Percentiles rank a stretch among this genome's conserved stretches.
phyloP scores from a whole-genome alignment of 495 filamentous ascomycete species.

The Extremus antarcticus region DNA sequence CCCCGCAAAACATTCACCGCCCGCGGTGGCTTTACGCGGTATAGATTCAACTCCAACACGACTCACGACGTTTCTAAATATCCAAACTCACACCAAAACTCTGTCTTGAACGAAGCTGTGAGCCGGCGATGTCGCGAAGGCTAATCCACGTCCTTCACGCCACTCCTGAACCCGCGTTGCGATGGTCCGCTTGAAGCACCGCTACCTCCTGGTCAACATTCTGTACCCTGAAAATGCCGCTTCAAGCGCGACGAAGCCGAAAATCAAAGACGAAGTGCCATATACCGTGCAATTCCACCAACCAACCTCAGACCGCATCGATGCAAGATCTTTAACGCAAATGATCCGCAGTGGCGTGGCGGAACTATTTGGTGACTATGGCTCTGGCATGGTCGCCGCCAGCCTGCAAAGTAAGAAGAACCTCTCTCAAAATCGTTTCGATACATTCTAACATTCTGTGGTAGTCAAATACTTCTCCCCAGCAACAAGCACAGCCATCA shows the following conservation, averaged over 20 bases:
- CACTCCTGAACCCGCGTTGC: not conserved
- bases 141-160: too few relatives aligned
- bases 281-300: conserved; percentile 59
- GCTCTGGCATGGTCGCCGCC: conserved; percentile 51
- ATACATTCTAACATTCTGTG: not conserved
- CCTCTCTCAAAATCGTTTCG: not conserved
- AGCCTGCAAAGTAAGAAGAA: conserved; percentile 49
- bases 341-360: conserved; percentile 58
- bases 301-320: conserved; percentile 59
- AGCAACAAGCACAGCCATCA: conserved; percentile 87
- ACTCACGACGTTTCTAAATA: too few relatives aligned
- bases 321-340: conserved; percentile 48
- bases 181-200: conserved; percentile 96
- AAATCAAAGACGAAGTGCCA: conserved; percentile 33
- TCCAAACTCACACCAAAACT: too few relatives aligned
- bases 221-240: conserved; percentile 53
- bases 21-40: not conserved
- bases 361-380: conserved; percentile 83
- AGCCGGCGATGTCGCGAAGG: too few relatives aligned
- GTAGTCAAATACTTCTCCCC: conserved; percentile 85
- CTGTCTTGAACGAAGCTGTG: too few relatives aligned
- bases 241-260: conserved; percentile 17
- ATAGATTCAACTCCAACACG: too few relatives aligned
- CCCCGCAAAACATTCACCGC: not conserved
- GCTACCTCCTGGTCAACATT: conserved; percentile 86